phyloP scores from a whole-genome alignment of 129 eudicot genomes.

The Artemisia annua region DNA sequence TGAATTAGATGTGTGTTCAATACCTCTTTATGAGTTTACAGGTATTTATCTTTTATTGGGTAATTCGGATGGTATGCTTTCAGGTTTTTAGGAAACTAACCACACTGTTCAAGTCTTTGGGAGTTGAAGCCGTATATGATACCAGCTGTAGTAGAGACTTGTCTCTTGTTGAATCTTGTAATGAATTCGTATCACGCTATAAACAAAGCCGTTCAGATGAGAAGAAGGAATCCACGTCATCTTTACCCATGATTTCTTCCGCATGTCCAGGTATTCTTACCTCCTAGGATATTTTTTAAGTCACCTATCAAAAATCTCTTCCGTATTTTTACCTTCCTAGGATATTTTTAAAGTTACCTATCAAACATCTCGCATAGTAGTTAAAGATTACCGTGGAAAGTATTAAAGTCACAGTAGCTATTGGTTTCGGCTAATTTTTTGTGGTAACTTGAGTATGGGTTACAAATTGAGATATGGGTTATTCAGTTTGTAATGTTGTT shows the following conservation, averaged over 20 bases:
- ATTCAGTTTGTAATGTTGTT: background rate
- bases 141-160: constrained; percentile 94
- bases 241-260: constrained; percentile 86
- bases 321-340: too few species aligned
- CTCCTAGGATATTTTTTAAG: too few species aligned
- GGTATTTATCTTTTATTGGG: too few species aligned
- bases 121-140: constrained; percentile 82
- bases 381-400: background rate
- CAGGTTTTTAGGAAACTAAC: constrained; percentile 90
- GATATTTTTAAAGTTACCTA: too few species aligned
- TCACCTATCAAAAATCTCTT: too few species aligned
- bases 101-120: constrained; percentile 85
- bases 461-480: constrained; percentile 1
- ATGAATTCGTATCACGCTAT: constrained; percentile 81
- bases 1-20: background rate
- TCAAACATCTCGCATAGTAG: too few species aligned
- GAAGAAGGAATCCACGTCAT: constrained; percentile 38
- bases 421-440: background rate
- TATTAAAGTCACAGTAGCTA: background rate
- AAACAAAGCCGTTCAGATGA: constrained; percentile 51
- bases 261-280: constrained; percentile 83
- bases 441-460: background rate
- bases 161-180: constrained; percentile 84
- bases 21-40: too few species aligned
- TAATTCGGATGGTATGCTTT: background rate